Base-by-base conservation (phyloP, 176 grass and related monocot species). In the Metroxylon sagu region DNA sequence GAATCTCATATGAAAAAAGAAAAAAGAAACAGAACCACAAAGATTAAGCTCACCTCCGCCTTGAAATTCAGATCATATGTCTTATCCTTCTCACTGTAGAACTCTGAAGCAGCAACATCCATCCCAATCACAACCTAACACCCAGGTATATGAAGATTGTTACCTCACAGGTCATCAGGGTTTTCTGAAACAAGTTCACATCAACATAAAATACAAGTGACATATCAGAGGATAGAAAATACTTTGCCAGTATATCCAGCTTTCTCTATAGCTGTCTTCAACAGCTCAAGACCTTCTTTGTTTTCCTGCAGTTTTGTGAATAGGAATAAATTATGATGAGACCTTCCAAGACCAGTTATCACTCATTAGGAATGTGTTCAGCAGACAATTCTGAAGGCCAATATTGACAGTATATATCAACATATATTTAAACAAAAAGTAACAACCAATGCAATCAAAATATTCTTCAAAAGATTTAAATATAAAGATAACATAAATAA, bases 91-190 rank as follows among this genome's bases (percentile, higher is more conserved):
- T 96, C 91, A 14, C 7, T 54, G 43, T 80, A 96, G 53, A 96
- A 90, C 63, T 96, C 86, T 54, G 91, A 96, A 66, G 91, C 86
- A 27, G 91, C 91, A 74, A 96, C 91, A 61, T 96, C 91, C 93
- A 98, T 98, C 72, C 93, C 93, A 68, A 98, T 98, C 59, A 92
- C 84, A 64, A 98, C 87, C 93, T 97, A 12, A 64, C n/a, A n/a
- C 3, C 5, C 56, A 59, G 29, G 26, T 7, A 39, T 14, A 43
- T 43, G 35, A 14, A 14, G 35, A 14, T 2, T 12, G 8, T 43
- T 12, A 14, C 12, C 35, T 10, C 7, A 12, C 35, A 12, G 10
- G 35, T 43, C 8, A 1, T 10, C 35, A 43, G 3, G 35, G 8
- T 43, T 43, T 12, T 43, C 8, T 43, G 35, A 43, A 12, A 14